Evolutionary conservation across 2,329 filamentous ascomycete genomes (phyloP), one percentile per base, ranked within the genome.

Genomic region (Aspergillus versicolor): DNA sequence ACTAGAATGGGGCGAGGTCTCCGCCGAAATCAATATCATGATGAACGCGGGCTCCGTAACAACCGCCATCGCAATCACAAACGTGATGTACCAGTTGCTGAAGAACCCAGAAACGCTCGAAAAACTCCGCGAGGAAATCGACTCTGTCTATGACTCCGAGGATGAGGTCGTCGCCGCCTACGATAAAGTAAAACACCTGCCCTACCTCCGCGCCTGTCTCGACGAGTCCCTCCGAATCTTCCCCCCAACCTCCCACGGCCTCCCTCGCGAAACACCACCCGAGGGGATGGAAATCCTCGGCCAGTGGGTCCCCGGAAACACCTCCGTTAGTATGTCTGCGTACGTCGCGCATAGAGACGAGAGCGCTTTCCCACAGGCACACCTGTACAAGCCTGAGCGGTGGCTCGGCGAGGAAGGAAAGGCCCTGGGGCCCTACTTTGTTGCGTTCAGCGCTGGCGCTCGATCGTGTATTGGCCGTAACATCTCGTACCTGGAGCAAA

Each of bases 1-100:
- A 38, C 76, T 86, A 1, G 80, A 84, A 58, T 83, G 77, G 77
- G 83, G 83, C 22, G 84, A 87, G 67, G 80, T 85, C 7, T 77
- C 83, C 0, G 82, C 83, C 12, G 83, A 86, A 63, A 73, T 83
- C 22, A 67, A 66, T 38, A 69, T 71, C 49, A 70, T 72, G 65
- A 67, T 70, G 65, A 82, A 81, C 60, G 82, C 82, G 1, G 82
- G 82, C 5, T 77, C 72, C 3, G 80, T 77, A 19, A 84, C 81
- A 0, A 84, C 81, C 8, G 79, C 75, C 55, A 79, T 82, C 54
- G 76, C 82, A 8, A 77, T 86, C 65, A 75, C 76, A 12, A 82
- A 84, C 59, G 79, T 80, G 40, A 74, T 85, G 66, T 82, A 79
- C 64, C 76, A 79, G 61, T 73, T 86, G 2, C 69, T 85, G 45